Evolutionary conservation across 2,329 filamentous ascomycete genomes (phyloP), one percentile per base, ranked within the genome.

Genomic region (Botryotinia narcissicola): DNA sequence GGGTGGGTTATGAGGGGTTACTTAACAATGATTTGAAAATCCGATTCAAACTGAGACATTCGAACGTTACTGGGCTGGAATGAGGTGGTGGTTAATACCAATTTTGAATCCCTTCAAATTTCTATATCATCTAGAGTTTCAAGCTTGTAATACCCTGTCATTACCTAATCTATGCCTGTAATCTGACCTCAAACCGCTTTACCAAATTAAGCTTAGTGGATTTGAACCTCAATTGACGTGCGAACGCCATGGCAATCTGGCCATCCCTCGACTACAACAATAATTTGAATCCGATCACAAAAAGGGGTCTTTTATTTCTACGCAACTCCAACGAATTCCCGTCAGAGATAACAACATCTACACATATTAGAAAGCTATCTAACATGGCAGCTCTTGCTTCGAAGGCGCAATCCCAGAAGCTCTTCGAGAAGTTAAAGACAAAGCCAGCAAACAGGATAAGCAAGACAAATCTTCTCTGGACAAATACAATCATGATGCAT

Each of bases 361-460:
- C 54, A 63, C n/a, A 62, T 63, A 29, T 16, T 59, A 18, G 37
- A 46, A 51, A 57, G 42, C 32, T 54, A 25, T 57, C 73, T 84
- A 89, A 82, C 73, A 91, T 91, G 89, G 88, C 86, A 83, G 77
- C 76, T 44, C 86, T 92, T 79, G 96, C 96, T 82, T 92, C 93
- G 71, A 99, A 98, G 87, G 90, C 94, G 82, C 91, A 98, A 87
- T 98, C 95, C 84, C 93, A 95, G 83, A 95, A 95, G 85, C 93
- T 99, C 84, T 99, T 99, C 85, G 93, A 97, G 86, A 98, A 98
- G 86, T 86, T 98, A 82, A 98, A 97, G 88, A 88, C 91, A 74
- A 97, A 98, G 87, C 90, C 91, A 75, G 94, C 95, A 75, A 99
- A 99, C 87, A 97, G 97, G 89, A 95, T 96, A 42, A 59, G 68